These are phyloP conservation scores for Suhomyces wounanorum DNA, from an alignment of 1,139 yeast species.

Conservation along the genomic window DNA sequence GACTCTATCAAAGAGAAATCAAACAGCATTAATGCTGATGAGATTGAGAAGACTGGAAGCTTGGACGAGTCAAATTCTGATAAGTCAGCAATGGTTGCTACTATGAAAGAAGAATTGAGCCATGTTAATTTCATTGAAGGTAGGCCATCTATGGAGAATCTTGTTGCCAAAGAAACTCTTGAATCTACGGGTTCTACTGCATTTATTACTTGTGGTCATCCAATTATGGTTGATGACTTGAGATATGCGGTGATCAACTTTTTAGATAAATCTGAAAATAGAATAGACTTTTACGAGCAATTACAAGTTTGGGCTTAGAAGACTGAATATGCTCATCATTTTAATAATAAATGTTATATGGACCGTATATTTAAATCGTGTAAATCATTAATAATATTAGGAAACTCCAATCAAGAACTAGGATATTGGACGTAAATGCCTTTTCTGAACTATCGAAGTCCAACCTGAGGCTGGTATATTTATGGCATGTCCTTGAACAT, in stretches of 20 bases:
- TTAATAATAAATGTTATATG: not conserved
- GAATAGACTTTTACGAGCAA: constrained; percentile 52
- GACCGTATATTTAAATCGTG: not conserved
- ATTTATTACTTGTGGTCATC: constrained; percentile 56
- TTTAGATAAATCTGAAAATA: constrained; percentile 28
- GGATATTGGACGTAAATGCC: too few species aligned
- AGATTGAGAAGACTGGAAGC: constrained; percentile 2
- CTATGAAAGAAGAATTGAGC: constrained; percentile 23
- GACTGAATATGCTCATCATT: not conserved
- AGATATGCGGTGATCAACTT: constrained; percentile 37
- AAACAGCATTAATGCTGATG: constrained; percentile 5
- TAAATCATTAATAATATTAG: not conserved
- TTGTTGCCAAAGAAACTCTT: constrained; percentile 29
- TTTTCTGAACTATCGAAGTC: too few species aligned
- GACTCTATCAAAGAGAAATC: constrained; percentile 13
- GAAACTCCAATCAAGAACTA: too few species aligned
- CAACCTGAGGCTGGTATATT: not conserved
- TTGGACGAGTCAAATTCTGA: not conserved
- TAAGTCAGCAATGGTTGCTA: constrained; percentile 7
- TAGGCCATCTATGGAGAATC: constrained; percentile 33
- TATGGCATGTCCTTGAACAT: constrained; percentile 38
- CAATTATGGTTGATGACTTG: constrained; percentile 52
- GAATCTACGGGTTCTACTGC: constrained; percentile 40
- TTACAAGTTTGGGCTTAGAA: constrained; percentile 38
- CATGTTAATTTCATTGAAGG: constrained; percentile 33